Evolutionary conservation across 106 monocot species (phyloP), one percentile per base, ranked within the genome.

Genomic region (Dendrobium chrysotoxum): DNA sequence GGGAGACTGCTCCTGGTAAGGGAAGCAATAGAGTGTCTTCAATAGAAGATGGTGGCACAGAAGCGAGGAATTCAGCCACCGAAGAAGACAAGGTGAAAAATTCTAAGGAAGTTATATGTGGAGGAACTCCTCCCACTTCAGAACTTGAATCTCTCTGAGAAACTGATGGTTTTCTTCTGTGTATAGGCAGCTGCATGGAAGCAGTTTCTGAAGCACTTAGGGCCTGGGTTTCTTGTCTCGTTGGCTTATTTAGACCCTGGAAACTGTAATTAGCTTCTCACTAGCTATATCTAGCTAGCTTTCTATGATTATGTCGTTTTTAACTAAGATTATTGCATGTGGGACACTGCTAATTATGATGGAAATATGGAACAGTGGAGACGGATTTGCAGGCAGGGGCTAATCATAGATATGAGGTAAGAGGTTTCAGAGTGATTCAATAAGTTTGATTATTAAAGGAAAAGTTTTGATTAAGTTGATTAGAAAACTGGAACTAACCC

Each of bases 241-340:
- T 25, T 95, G 85, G 95, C 93, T 16, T 95, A 93, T 80, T 89
- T 95, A 75, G 95, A 95, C 77, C 95, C 95, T 42, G 93, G 93
- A 67, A 91, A 91, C 77, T 82, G 91, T 91, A 85, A 82, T 61
- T 61, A 61, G 11, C n/a, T 28, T 40, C 18, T 28, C 58, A 20
- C 31, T 79, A 26, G 79, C 9, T 30, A 75, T n/a, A 40, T 70
- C 26, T 31, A 66, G 18, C 28, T 6, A 30, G 16, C n/a, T 28
- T 38, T 41, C 21, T 61, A 61, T 10, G 5, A 6, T 15, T 80
- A 72, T n/a, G 18, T 40, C 8, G 28, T 40, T 70, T 75, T 45
- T n/a, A 75, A 5, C 4, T 3, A 45, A 45, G 16, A 45, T 46
- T 38, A 42, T 7, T 75, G 44, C 5, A 44, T 44, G 5, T 44